These are phyloP conservation scores for Pleurotus citrinopileatus DNA, from an alignment of 768 basidiomycete species.

Conservation along the genomic window DNA sequence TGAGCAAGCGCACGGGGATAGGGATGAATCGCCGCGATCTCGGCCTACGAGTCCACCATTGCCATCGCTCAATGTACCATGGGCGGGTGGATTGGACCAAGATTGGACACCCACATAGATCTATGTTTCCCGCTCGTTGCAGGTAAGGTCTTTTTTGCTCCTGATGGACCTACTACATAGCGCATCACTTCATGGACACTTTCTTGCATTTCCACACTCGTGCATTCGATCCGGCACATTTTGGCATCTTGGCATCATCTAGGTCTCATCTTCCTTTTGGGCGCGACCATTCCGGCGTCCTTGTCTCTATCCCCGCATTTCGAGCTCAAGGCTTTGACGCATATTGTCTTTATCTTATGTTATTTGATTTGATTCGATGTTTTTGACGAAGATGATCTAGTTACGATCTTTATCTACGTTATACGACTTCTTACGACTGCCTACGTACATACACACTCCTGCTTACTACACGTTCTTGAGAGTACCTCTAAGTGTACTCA, in stretches of 20 bases:
- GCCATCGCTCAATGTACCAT: conserved; percentile 29
- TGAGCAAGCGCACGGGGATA: not conserved
- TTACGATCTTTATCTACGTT: not conserved
- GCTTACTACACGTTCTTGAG: too few relatives aligned
- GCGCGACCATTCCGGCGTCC: not conserved
- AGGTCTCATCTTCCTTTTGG: not conserved
- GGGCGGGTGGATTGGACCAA: conserved; percentile 38
- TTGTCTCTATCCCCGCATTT: too few relatives aligned
- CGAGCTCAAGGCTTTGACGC: too few relatives aligned
- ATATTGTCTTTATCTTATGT: not conserved
- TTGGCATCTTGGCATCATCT: not conserved
- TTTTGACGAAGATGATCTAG: not conserved
- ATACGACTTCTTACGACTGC: too few relatives aligned
- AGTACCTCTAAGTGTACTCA: too few relatives aligned
- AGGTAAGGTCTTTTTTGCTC: not conserved
- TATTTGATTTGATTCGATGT: not conserved
- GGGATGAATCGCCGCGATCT: conserved; percentile 16
- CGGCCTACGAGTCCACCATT: conserved; percentile 17
- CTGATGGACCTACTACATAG: not conserved
- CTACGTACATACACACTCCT: too few relatives aligned
- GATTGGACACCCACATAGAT: conserved; percentile 32
- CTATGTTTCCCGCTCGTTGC: not conserved
- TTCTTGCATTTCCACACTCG: not conserved
- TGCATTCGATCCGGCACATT: not conserved
- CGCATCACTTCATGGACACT: not conserved